Percentiles rank a stretch among this genome's conserved stretches.
phyloP scores from a whole-genome alignment of 495 filamentous ascomycete species.

The Aspergillus sparsus region DNA sequence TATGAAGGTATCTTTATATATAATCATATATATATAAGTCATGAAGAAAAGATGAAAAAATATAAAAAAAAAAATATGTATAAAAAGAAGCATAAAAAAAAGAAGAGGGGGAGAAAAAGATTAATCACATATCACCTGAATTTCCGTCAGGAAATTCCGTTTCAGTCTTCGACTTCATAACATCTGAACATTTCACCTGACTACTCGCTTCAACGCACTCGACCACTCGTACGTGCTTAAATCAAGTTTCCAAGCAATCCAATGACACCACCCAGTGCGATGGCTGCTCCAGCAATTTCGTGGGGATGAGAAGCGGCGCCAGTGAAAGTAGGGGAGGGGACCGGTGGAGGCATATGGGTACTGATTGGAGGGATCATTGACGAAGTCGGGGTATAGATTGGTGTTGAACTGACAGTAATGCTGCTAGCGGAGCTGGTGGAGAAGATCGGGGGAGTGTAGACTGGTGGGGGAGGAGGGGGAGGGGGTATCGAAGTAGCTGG shows the following conservation, averaged over 20 bases:
- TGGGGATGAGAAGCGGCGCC: not conserved
- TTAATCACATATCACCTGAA: not conserved
- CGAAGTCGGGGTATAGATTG: constrained; percentile 11
- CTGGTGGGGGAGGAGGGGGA: not conserved
- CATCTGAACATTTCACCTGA: too few relatives aligned
- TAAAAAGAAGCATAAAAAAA: not conserved
- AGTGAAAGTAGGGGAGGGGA: not conserved
- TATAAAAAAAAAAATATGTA: not conserved
- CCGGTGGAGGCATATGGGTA: not conserved
- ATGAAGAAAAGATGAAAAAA: too few relatives aligned
- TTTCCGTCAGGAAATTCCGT: too few relatives aligned
- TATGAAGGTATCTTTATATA: too few relatives aligned
- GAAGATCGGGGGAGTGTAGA: not conserved
- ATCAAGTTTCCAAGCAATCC: not conserved
- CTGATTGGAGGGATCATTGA: not conserved
- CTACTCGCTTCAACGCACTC: too few relatives aligned
- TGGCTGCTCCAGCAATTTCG: not conserved
- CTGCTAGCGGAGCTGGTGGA: constrained; percentile 14
- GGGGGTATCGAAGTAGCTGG: not conserved
- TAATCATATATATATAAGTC: too few relatives aligned
- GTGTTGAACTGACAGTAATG: constrained; percentile 15
- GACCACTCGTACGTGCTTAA: not conserved
- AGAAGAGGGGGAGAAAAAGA: not conserved
- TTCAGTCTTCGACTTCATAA: too few relatives aligned
- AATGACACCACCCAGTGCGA: not conserved